Evolutionary conservation across 176 grass and related monocot genomes (phyloP).

Genomic region (Triticum timopheevii): DNA sequence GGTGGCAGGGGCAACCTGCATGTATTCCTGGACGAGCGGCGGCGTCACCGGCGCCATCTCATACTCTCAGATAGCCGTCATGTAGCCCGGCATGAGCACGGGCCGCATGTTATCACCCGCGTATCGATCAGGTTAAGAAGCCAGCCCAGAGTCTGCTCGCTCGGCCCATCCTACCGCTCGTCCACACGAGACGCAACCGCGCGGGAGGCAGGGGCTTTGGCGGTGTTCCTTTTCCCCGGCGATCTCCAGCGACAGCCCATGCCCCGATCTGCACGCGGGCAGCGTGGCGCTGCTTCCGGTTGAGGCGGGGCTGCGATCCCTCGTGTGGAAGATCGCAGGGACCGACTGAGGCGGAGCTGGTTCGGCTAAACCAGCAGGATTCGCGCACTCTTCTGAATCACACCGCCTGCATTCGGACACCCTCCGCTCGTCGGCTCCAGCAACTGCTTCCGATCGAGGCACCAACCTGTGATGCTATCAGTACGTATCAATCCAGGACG

Average conservation of each 20-base stretch:
- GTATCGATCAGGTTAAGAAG: no score
- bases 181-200: neutral
- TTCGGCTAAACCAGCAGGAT: neutral
- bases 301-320: no score
- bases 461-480: neutral
- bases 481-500: no score
- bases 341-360: neutral
- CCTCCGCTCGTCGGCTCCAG: neutral
- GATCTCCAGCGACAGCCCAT: neutral
- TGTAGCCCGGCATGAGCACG: no score
- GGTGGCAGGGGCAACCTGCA: no score
- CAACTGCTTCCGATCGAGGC: no score
- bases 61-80: no score
- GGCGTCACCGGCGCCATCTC: no score
- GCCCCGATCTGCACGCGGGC: neutral
- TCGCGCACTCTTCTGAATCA: neutral
- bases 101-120: no score
- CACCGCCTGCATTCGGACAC: neutral
- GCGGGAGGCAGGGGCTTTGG: neutral
- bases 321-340: neutral
- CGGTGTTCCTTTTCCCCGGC: neutral
- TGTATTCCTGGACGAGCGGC: no score
- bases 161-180: no score
- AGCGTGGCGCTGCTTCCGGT: neutral
- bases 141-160: no score